A percentile compares a stretch with the other conserved stretches of the same genome.
Conservation (phyloP, 2,329 filamentous ascomycete genomes). For the Aspergillus jensenii region DNA sequence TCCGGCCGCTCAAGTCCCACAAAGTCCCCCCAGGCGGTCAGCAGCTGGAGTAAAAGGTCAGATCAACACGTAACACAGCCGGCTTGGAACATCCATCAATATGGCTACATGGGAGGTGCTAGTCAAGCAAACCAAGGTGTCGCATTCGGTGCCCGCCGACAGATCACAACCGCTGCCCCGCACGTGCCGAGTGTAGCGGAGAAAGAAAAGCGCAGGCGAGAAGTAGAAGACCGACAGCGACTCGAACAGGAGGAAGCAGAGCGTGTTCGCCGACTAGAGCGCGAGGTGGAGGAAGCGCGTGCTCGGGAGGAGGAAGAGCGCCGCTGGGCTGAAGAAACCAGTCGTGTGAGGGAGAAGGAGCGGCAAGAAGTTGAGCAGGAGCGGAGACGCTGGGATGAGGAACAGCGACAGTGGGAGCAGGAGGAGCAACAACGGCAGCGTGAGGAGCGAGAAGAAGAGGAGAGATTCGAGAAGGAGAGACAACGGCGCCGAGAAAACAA, state of each 20-base stretch:
- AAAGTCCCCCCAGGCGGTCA: constrained; percentile 62
- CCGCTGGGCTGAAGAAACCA: constrained; percentile 49
- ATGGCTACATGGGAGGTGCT: constrained; percentile 96
- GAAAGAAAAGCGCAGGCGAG: constrained; percentile 69
- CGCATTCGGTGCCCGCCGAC: constrained; percentile 83
- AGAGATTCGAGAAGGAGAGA: constrained; percentile 66
- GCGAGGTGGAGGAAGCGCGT: constrained; percentile 50
- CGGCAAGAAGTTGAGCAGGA: constrained; percentile 47
- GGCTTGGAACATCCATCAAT: constrained; percentile 98
- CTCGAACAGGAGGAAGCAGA: constrained; percentile 55
- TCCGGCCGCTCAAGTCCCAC: constrained; percentile 61
- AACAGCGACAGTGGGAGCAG: constrained; percentile 68
- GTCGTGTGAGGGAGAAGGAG: constrained; percentile 52
- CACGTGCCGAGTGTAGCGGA: constrained; percentile 77
- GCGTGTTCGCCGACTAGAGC: constrained; percentile 47
- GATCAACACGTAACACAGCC: constrained; percentile 80
- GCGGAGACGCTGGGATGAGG: constrained; percentile 50
- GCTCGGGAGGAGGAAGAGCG: constrained; percentile 48
- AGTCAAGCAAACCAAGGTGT: constrained; percentile 95
- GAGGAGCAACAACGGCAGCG: constrained; percentile 70
- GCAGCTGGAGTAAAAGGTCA: constrained; percentile 84
- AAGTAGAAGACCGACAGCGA: constrained; percentile 56
- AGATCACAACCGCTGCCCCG: constrained; percentile 84
- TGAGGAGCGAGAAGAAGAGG: constrained; percentile 73
- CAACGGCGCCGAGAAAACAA: constrained; percentile 59